Evolutionary conservation across 1,284 basidiomycete species (phyloP).

Genomic region (Ganoderma leucocontextum): DNA sequence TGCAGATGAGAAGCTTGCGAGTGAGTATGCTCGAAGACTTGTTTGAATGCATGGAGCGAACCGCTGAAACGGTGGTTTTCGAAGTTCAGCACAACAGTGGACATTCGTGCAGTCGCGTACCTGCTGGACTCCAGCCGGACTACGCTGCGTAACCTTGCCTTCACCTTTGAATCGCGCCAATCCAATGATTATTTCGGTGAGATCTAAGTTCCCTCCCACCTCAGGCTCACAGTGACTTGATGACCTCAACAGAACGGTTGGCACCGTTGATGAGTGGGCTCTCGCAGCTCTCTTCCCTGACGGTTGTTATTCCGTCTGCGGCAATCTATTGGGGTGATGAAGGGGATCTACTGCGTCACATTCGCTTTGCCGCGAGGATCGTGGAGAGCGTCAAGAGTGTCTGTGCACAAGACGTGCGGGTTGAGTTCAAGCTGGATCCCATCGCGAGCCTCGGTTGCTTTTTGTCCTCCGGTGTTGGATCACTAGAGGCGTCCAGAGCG

Average conservation of each 20-base stretch:
- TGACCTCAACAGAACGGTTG: neutral
- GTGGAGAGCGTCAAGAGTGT: neutral
- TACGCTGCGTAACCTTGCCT: neutral
- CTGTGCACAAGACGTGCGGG: neutral
- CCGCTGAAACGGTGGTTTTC: neutral
- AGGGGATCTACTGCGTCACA: neutral
- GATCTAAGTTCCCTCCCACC: no score
- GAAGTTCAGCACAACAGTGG: neutral
- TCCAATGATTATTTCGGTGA: no score
- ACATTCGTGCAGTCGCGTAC: neutral
- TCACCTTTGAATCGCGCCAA: no score
- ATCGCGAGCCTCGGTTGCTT: neutral
- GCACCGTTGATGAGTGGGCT: neutral
- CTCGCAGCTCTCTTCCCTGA: neutral
- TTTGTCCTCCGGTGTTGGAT: neutral
- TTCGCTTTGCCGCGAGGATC: neutral
- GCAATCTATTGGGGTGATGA: neutral
- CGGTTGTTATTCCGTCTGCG: neutral
- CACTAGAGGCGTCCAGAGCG: neutral
- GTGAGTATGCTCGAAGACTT: neutral
- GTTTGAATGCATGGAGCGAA: neutral
- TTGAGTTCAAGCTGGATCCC: neutral
- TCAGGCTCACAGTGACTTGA: neutral
- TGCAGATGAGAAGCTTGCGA: neutral
- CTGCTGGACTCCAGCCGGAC: neutral